These are phyloP conservation scores for Mycena metata DNA, from an alignment of 768 basidiomycete species.

Conservation along the genomic window DNA sequence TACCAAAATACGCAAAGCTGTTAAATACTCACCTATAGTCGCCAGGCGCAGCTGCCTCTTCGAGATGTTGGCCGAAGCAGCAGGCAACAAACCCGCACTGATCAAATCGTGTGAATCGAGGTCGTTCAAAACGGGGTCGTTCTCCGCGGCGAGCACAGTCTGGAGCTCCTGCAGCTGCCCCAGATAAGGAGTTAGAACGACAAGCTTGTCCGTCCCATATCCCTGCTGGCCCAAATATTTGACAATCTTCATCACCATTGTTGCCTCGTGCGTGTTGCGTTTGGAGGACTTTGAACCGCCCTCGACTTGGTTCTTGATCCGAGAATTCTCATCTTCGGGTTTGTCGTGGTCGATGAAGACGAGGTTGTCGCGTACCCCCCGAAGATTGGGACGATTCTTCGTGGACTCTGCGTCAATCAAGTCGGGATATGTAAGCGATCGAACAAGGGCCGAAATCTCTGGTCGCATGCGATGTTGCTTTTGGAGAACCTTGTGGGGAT, in stretches of 20 bases:
- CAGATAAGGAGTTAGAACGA: conserved; percentile 78
- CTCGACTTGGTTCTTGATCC: conserved; percentile 62
- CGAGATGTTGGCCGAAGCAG: conserved; percentile 51
- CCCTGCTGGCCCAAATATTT: conserved; percentile 78
- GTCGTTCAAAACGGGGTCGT: conserved; percentile 74
- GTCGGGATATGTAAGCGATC: conserved; percentile 74
- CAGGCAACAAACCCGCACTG: conserved; percentile 65
- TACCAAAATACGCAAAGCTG: not conserved
- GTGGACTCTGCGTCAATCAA: conserved; percentile 70
- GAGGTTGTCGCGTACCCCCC: conserved; percentile 69
- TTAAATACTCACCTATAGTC: conserved; percentile 68
- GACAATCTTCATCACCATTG: conserved; percentile 76
- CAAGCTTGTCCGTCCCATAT: conserved; percentile 70
- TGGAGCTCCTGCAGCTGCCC: conserved; percentile 72
- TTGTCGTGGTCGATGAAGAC: conserved; percentile 71
- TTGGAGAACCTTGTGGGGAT: conserved; percentile 69
- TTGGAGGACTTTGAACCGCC: conserved; percentile 66
- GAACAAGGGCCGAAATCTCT: conserved; percentile 74
- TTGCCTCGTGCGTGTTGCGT: conserved; percentile 69
- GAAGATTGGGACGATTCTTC: conserved; percentile 61
- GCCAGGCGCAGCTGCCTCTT: conserved; percentile 69
- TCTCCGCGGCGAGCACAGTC: conserved; percentile 57
- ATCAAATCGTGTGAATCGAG: conserved; percentile 71
- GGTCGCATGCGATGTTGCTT: conserved; percentile 83
- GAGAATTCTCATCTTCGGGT: conserved; percentile 63